Base-by-base conservation (phyloP, 768 basidiomycete genomes). In the Hypholoma sublateritium region DNA sequence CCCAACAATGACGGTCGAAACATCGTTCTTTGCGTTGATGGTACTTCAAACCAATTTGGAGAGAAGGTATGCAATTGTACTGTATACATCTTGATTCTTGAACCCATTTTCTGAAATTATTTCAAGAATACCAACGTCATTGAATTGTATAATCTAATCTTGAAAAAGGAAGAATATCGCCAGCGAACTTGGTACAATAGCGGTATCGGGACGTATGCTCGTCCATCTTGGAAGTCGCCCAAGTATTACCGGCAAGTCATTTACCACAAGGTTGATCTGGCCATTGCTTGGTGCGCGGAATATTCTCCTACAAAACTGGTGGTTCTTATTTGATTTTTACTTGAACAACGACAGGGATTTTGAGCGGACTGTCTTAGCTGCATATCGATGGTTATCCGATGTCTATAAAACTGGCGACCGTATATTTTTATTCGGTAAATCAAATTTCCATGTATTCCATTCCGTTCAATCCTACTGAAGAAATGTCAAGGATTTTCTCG, bases 11-110 rank as follows among this genome's bases (percentile, higher is more conserved):
- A n/a, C n/a, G n/a, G n/a, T n/a, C n/a, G n/a, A n/a, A n/a, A n/a
- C n/a, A n/a, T n/a, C n/a, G n/a, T n/a, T n/a, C n/a, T n/a, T n/a
- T 74, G 74, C 60, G 70, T 77, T 19, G 76, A 77, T 34, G 77
- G 76, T 16, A 78, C 75, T 2, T 67, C 72, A 1, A 77, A 78
- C 48, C 70, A 71, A 37, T 75, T 74, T 56, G 69, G 76, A 2
- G 56, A 47, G 21, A 66, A 63, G 67, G 73, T 76, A 46, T n/a
- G n/a, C n/a, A n/a, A n/a, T n/a, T n/a, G n/a, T n/a, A n/a, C n/a
- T n/a, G n/a, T n/a, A n/a, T n/a, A n/a, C n/a, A n/a, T n/a, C n/a
- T n/a, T n/a, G n/a, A n/a, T n/a, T n/a, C n/a, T n/a, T n/a, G n/a
- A n/a, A n/a, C n/a, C n/a, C n/a, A n/a, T n/a, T n/a, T n/a, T n/a